Evolutionary conservation across 2,329 filamentous ascomycete genomes (phyloP), one percentile per base, ranked within the genome.

Genomic region (Aspergillus fructus): DNA sequence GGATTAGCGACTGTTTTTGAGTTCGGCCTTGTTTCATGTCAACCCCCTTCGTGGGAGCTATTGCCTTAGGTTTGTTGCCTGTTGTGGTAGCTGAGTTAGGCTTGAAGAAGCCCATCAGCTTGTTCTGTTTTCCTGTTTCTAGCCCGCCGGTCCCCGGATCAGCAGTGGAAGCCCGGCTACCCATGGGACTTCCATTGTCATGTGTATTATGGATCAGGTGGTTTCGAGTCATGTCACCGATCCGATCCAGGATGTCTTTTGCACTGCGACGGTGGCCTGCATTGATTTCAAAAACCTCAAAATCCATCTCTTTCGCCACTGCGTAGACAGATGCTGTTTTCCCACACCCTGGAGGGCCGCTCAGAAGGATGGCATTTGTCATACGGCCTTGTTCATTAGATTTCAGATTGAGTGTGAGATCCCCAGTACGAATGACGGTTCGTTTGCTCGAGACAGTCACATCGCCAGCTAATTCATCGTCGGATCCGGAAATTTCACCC

Each of bases 221-320:
- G 66, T 99, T 97, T 60, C 88, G 88, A 4, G 92, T 94, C 93
- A 99, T 97, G 74, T 99, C 92, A 41, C 94, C 96, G 45, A 99
- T 91, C 65, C 85, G 90, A 67, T 99, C 94, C 34, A 96, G 72
- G 48, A 99, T 87, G 67, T 99, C 94, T 71, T 89, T 94, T 33
- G 93, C 93, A 68, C 86, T 96, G 60, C 94, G 83, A 50, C 93
- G 86, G 64, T 85, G 91, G 59, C 91, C 86, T 0, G 93, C 79
- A 67, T 96, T 96, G 69, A 99, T 92, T 74, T 99, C 94, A 64
- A 99, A 99, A 1, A 99, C 84, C 67, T 96, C 93, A 68, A 96
- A 97, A 1, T 85, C 91, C 15, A 97, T 81, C 74, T 99, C 93
- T 68, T 90, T 93, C 4, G 94, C 93, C 42, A 93, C 89, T 4